A percentile compares a stretch with the other conserved stretches of the same genome.
phyloP scores from a whole-genome alignment of 1,284 basidiomycete genomes.

The Puccinia hordei region DNA sequence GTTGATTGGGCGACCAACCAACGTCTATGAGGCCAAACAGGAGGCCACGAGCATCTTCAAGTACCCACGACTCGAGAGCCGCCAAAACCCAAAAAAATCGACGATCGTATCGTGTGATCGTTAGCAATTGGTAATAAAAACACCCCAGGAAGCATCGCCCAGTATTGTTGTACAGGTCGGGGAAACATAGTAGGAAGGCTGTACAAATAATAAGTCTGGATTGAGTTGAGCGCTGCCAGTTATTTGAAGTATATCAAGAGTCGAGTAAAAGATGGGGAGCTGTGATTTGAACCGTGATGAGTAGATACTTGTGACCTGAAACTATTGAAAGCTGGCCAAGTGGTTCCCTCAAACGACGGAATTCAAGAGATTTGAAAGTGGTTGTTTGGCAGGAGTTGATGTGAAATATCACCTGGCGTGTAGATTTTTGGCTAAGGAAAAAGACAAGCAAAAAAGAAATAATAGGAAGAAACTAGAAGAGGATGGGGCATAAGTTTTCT shows the following conservation, averaged over 20 bases:
- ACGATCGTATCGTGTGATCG: not conserved
- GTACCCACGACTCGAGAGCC: slow-evolving; percentile 25
- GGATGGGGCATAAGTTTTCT: slow-evolving; percentile 25
- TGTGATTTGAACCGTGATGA: not conserved
- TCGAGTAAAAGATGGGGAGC: slow-evolving; percentile 2
- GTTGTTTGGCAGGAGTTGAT: slow-evolving; percentile 6
- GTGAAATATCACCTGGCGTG: not conserved
- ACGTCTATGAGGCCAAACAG: slow-evolving; percentile 20
- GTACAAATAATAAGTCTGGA: slow-evolving; percentile 24
- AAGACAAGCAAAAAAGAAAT: slow-evolving; percentile 19
- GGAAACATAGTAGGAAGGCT: not conserved
- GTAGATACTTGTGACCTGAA: slow-evolving; percentile 3
- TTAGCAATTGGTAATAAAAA: slow-evolving; percentile 8
- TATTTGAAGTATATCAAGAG: slow-evolving; percentile 28
- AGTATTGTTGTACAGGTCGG: slow-evolving; percentile 23
- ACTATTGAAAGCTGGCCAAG: slow-evolving; percentile 31
- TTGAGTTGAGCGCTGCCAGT: slow-evolving; percentile 13
- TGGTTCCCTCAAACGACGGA: not conserved
- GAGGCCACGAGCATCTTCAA: slow-evolving; percentile 18
- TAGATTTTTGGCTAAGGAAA: not conserved
- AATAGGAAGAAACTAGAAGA: slow-evolving; percentile 2
- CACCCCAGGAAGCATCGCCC: slow-evolving; percentile 17
- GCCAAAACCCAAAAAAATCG: slow-evolving; percentile 20
- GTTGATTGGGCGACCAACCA: not conserved
- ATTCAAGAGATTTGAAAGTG: slow-evolving; percentile 11